Conservation (phyloP, 1,139 yeast genomes). For the Fermentozyma sake region DNA sequence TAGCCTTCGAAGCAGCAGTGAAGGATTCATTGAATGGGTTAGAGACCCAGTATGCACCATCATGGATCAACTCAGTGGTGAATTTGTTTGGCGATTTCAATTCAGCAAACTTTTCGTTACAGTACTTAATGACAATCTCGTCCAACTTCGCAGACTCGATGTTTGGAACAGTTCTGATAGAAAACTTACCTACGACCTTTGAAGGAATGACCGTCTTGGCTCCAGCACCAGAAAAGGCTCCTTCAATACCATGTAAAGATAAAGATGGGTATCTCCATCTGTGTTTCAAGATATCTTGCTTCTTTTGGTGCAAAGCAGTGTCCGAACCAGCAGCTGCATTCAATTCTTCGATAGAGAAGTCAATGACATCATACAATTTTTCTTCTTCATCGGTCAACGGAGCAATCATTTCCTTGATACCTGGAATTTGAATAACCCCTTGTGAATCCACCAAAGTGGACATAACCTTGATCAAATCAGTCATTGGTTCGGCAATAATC, state of each 20-base stretch:
- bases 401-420: conserved; percentile 90
- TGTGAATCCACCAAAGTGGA: conserved; percentile 69
- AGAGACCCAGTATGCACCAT: conserved; percentile 93
- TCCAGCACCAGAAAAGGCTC: conserved; percentile 92
- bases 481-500: conserved; percentile 95
- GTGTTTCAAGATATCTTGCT: conserved; percentile 86
- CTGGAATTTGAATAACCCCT: conserved; percentile 85
- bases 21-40: conserved; percentile 91
- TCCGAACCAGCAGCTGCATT: conserved; percentile 86
- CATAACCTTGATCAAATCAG: conserved; percentile 78
- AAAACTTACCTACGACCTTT: conserved; percentile 88
- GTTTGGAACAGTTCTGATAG: conserved; percentile 95
- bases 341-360: conserved; percentile 78
- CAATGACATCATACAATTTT: conserved; percentile 76
- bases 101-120: conserved; percentile 58
- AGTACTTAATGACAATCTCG: conserved; percentile 67
- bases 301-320: conserved; percentile 71
- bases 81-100: conserved; percentile 73
- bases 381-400: conserved; percentile 81
- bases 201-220: conserved; percentile 99
- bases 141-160: conserved; percentile 79
- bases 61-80: conserved; percentile 78
- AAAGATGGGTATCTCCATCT: conserved; percentile 98
- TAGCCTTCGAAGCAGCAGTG: conserved; percentile 92
- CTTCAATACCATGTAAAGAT: conserved; percentile 95